These are phyloP conservation scores for Evernia prunastri DNA, from an alignment of 495 filamentous ascomycete species.

Conservation along the genomic window DNA sequence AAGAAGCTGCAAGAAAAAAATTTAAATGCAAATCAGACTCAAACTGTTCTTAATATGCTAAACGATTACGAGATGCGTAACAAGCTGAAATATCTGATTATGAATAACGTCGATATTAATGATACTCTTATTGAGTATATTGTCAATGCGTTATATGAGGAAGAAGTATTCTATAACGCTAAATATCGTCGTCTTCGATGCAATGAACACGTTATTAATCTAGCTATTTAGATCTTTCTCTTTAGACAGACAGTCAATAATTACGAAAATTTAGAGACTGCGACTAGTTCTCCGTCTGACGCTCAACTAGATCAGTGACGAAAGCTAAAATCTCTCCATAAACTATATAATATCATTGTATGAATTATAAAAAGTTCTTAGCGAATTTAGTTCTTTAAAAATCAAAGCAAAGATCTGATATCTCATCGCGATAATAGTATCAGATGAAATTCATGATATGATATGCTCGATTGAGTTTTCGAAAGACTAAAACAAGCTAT, in stretches of 20 bases:
- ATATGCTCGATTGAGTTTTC: no score
- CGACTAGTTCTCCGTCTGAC: neutral
- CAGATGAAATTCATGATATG: no score
- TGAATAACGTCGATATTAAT: neutral
- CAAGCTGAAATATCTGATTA: neutral
- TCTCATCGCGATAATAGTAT: no score
- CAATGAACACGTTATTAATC: neutral
- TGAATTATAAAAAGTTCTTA: no score
- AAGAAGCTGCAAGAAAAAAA: neutral
- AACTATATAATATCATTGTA: neutral
- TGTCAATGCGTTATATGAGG: neutral
- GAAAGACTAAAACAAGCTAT: neutral
- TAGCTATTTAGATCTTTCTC: neutral
- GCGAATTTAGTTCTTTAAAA: no score
- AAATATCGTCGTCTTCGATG: neutral
- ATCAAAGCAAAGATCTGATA: no score
- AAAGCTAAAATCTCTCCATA: neutral
- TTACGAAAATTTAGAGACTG: neutral
- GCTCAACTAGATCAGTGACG: neutral
- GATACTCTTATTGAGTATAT: neutral
- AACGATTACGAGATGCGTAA: neutral
- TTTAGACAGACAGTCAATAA: neutral
- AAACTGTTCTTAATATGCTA: neutral
- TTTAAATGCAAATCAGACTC: neutral
- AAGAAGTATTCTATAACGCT: neutral